Percentiles rank a stretch among this genome's conserved stretches.
phyloP scores from a whole-genome alignment of 805 yeast species.

The Nakazawaea populi region DNA sequence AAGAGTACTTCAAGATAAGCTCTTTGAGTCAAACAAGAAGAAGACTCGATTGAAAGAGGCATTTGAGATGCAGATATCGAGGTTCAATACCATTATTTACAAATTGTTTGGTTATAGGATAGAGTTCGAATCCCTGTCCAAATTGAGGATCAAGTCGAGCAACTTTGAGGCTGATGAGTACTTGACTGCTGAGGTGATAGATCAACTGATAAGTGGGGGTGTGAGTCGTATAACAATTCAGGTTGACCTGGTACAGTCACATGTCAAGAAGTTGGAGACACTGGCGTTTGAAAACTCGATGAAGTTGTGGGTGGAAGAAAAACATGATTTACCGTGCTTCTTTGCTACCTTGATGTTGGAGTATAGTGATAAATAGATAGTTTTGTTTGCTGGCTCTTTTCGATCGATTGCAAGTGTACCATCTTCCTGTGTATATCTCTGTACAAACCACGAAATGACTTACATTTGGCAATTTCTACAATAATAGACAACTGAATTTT shows the following conservation, averaged over 20 bases:
- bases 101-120: constrained; percentile 67
- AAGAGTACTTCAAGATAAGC: constrained; percentile 36
- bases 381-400: too few relatives aligned
- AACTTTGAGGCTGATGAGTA: constrained; percentile 27
- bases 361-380: constrained; percentile 4
- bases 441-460: too few relatives aligned
- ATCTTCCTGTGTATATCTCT: too few relatives aligned
- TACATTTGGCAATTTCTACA: too few relatives aligned
- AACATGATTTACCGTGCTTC: constrained; percentile 70
- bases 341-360: constrained; percentile 68
- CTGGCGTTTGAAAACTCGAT: constrained; percentile 42
- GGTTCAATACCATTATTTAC: constrained; percentile 62
- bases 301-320: constrained; percentile 60
- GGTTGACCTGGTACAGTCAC: constrained; percentile 41
- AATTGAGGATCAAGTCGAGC: constrained; percentile 45
- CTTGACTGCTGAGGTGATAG: constrained; percentile 14
- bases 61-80: constrained; percentile 61
- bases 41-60: constrained; percentile 48
- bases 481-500: too few relatives aligned
- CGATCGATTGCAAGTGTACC: too few relatives aligned
- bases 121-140: constrained; percentile 55
- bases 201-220: constrained; percentile 13
- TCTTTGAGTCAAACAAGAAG: constrained; percentile 45
- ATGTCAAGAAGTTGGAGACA: constrained; percentile 15
- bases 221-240: neutral